Conservation (phyloP, 2,329 filamentous ascomycete species). For the Acrodontium crateriforme region DNA sequence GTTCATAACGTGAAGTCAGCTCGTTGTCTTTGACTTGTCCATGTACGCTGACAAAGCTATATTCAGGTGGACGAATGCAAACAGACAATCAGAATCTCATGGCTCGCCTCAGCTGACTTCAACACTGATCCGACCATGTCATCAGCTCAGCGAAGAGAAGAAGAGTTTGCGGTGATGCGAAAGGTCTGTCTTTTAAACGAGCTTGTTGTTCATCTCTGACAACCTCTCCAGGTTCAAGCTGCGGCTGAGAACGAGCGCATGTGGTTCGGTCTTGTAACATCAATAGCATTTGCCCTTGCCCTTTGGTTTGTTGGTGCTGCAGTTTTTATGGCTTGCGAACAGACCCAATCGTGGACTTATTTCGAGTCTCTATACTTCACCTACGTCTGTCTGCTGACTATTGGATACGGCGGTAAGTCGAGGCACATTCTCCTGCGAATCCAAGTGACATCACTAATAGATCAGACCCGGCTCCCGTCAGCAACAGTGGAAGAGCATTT, state of each 20-base stretch:
- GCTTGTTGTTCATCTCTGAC: no score
- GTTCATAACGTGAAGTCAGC: conserved; percentile 19
- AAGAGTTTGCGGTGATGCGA: conserved; percentile 38
- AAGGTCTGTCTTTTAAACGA: conserved; percentile 21
- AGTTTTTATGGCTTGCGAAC: conserved; percentile 36
- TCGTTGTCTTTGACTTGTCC: not conserved
- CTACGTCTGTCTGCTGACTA: conserved; percentile 39
- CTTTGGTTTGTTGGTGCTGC: conserved; percentile 37
- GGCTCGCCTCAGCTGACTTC: conserved; percentile 28
- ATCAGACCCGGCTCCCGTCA: conserved; percentile 29
- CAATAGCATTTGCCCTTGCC: conserved; percentile 25
- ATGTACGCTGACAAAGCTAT: no score
- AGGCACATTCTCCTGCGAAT: not conserved
- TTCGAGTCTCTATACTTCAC: conserved; percentile 40
- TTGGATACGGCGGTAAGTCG: conserved; percentile 35
- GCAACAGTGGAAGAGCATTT: conserved; percentile 39
- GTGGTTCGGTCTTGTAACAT: conserved; percentile 27
- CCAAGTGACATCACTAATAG: not conserved
- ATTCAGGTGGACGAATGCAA: conserved; percentile 21
- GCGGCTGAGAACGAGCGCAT: conserved; percentile 27
- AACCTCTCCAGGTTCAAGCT: conserved; percentile 17
- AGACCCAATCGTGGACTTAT: conserved; percentile 35
- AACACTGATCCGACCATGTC: conserved; percentile 27
- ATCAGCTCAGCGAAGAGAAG: conserved; percentile 27
- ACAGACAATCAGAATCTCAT: conserved; percentile 29